Evolutionary conservation across 805 yeast genomes (phyloP).

Genomic region (Wickerhamomyces mucosus): DNA sequence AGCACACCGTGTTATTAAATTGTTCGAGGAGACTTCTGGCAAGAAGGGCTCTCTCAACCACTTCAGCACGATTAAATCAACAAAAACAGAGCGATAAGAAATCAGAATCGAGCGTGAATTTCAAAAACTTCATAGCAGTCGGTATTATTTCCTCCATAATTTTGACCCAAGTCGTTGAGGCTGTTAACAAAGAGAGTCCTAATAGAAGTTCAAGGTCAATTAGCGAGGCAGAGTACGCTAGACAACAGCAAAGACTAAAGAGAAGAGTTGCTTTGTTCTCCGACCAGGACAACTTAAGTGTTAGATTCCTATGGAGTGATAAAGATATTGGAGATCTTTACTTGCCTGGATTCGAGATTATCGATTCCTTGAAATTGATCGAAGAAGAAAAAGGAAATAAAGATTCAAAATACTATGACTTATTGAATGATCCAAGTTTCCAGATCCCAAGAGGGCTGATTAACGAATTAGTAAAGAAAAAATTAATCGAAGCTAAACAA

Average conservation of each 20-base stretch:
- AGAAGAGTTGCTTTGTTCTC: conserved; percentile 37
- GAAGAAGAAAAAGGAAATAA: conserved; percentile 34
- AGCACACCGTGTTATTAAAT: no score
- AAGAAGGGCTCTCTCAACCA: neutral
- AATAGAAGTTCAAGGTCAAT: conserved; percentile 24
- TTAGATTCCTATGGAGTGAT: conserved; percentile 27
- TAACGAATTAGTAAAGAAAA: conserved; percentile 23
- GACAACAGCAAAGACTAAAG: conserved; percentile 37
- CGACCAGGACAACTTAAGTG: conserved; percentile 28
- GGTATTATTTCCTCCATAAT: conserved; percentile 37
- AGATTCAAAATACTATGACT: conserved; percentile 37
- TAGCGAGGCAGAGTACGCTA: conserved; percentile 32
- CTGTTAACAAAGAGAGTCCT: conserved; percentile 14
- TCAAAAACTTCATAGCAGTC: conserved; percentile 31
- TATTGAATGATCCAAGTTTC: conserved; percentile 32
- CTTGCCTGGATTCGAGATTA: conserved; percentile 20
- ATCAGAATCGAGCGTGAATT: conserved; percentile 25
- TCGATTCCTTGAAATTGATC: conserved; percentile 44
- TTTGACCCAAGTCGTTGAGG: conserved; percentile 28
- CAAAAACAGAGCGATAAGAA: neutral
- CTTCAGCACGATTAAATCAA: neutral
- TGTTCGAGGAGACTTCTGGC: no score
- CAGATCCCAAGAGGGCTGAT: conserved; percentile 26
- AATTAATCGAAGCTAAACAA: conserved; percentile 15
- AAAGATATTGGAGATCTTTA: conserved; percentile 5